These are phyloP conservation scores for Oryza australiensis DNA, from an alignment of 176 grass and related monocot genomes.

Conservation along the genomic window DNA sequence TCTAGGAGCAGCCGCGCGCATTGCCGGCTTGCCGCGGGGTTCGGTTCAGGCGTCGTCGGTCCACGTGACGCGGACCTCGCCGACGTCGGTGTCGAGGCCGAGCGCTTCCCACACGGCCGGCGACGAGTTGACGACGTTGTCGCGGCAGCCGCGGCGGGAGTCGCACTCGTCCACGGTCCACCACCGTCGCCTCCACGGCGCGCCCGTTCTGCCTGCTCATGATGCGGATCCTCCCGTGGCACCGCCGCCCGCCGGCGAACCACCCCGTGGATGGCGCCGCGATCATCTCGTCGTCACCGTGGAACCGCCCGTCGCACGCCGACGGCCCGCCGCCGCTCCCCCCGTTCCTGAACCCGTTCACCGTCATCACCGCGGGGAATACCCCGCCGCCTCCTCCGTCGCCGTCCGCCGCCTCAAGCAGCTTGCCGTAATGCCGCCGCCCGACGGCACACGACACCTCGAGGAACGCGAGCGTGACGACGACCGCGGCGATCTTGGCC, in stretches of 20 bases:
- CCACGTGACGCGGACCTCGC: slow-evolving; percentile 35
- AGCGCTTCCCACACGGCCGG: slow-evolving; percentile 48
- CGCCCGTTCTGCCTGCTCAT: too few relatives aligned
- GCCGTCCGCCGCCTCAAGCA: neutral
- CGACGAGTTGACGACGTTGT: slow-evolving; percentile 45
- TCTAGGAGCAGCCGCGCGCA: neutral
- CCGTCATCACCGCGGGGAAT: slow-evolving; percentile 30
- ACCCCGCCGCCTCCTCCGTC: neutral
- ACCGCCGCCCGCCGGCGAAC: slow-evolving; percentile 24
- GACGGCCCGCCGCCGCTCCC: slow-evolving; percentile 28
- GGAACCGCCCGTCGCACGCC: slow-evolving; percentile 39
- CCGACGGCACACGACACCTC: neutral
- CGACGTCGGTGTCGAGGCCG: slow-evolving; percentile 34
- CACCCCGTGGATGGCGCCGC: slow-evolving; percentile 42
- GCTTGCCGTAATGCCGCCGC: neutral
- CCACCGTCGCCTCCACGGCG: slow-evolving; percentile 26
- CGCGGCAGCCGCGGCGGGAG: slow-evolving; percentile 1
- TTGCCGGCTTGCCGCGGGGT: too few relatives aligned
- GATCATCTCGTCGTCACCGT: slow-evolving; percentile 38
- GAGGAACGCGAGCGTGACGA: neutral
- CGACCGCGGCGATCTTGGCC: neutral
- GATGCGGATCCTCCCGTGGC: slow-evolving; percentile 37
- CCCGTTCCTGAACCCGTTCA: slow-evolving; percentile 36
- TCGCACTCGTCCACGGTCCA: slow-evolving; percentile 49
- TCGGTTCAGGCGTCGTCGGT: slow-evolving; percentile 38